Conservation (phyloP, 148 eudicot species). For the Chenopodium berlandieri region DNA sequence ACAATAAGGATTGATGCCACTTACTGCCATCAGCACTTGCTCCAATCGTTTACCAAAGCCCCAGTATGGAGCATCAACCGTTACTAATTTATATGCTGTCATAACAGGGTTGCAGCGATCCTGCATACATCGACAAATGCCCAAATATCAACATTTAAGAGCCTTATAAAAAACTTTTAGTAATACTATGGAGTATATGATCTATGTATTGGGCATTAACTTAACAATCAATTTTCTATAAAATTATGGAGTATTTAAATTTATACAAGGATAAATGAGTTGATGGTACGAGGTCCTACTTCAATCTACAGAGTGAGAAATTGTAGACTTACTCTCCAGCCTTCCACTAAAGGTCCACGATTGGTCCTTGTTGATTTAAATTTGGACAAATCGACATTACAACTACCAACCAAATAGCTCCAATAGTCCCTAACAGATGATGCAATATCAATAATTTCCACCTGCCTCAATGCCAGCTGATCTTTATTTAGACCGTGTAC, state of each 20-base stretch:
- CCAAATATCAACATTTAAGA: too few relatives aligned
- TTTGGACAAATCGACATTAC: constrained; percentile 44
- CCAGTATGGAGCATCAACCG: constrained; percentile 70
- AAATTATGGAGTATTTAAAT: too few relatives aligned
- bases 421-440: constrained; percentile 49
- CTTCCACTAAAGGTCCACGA: constrained; percentile 62
- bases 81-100: constrained; percentile 77
- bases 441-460: constrained; percentile 62
- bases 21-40: constrained; percentile 59
- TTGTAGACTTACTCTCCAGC: constrained; percentile 55
- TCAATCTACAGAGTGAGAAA: background rate
- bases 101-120: constrained; percentile 48
- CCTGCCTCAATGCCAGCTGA: constrained; percentile 50
- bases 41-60: constrained; percentile 61
- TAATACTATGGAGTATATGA: too few relatives aligned
- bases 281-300: too few relatives aligned
- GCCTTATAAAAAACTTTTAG: too few relatives aligned
- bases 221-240: too few relatives aligned
- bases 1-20: background rate
- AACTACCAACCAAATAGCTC: constrained; percentile 57
- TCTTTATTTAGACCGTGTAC: constrained; percentile 59
- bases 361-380: constrained; percentile 54
- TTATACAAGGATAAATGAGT: too few relatives aligned
- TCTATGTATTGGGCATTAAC: too few relatives aligned
- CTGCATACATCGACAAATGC: constrained; percentile 30